Base-by-base conservation (phyloP, 176 grass and related monocot species). In the Puya raimondii region DNA sequence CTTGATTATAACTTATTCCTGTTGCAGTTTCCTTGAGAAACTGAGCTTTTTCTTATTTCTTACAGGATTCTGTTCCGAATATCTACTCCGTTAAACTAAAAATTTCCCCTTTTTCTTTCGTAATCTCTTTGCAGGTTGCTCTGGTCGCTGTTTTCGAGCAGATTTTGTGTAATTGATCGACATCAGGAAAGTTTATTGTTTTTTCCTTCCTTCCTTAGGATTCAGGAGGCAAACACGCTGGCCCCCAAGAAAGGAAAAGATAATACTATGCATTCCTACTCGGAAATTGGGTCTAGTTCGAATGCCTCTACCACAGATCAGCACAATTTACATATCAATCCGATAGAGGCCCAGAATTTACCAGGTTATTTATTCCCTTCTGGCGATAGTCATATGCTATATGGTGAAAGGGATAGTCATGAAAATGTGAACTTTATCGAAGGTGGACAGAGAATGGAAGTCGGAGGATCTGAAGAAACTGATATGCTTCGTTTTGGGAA, bases 281-380 rank as follows among this genome's bases (percentile, higher is more conserved):
- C 85, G 3, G 85, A 87, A 75, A 80, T 87, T 87, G 76, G 80
- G 71, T 87, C 85, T 65, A 80, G 80, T 80, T 83, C 85, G 23
- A 87, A 23, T 49, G 79, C 56, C 50, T 53, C 80, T 51, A 68
- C 42, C 0, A 17, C 75, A 3, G 85, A 87, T 69, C 80, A 79
- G 65, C 80, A 83, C 54, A 76, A 80, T 72, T 79, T 83, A 47
- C 76, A 79, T 49, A 76, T 76, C 0, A 29, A 80, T 47, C 13
- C 52, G 21, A 68, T 87, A 48, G 80, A 83, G 54, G 67, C 64
- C 52, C 80, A 83, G 68, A 66, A 47, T 54, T 87, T 68, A 29
- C 76, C 76, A 3, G 71, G 79, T n/a, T 83, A 76, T 80, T 71
- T 83, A 65, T 76, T 83, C 61, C 67, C 53, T 68, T 61, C 67